Conservation (phyloP, 768 basidiomycete species). For the Wakefieldia striispora region DNA sequence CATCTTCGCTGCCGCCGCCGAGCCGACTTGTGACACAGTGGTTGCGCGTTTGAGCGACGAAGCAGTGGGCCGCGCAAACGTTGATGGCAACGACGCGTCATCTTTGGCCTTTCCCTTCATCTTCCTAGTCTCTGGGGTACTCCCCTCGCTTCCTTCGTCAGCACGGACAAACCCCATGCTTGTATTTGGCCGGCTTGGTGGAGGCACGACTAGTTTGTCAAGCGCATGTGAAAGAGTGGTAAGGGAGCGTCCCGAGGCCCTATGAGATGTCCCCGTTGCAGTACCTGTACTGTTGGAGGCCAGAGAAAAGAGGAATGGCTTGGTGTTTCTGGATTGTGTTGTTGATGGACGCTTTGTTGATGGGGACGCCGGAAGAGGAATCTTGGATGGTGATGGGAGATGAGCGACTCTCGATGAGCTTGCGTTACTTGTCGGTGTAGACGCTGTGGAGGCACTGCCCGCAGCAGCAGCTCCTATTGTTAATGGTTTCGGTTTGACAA, state of each 20-base stretch:
- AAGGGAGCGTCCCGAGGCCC: slow-evolving; percentile 40
- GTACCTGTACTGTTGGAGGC: slow-evolving; percentile 1
- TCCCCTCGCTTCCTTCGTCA: slow-evolving; percentile 12
- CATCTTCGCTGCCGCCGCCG: slow-evolving; percentile 1
- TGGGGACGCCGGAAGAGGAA: slow-evolving; percentile 25
- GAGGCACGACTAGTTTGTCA: slow-evolving; percentile 65
- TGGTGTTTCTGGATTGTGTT: slow-evolving; percentile 4
- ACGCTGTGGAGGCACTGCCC: not conserved
- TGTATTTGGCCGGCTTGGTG: slow-evolving; percentile 65
- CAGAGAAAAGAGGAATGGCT: slow-evolving; percentile 2
- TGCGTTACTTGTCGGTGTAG: slow-evolving; percentile 7
- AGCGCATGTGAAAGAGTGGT: slow-evolving; percentile 65
- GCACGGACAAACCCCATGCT: slow-evolving; percentile 61
- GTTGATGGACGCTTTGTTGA: slow-evolving; percentile 15
- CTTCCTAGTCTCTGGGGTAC: slow-evolving; percentile 1
- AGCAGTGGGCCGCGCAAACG: slow-evolving; percentile 30
- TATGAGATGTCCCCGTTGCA: slow-evolving; percentile 1
- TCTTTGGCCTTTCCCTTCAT: slow-evolving; percentile 24
- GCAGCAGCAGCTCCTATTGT: no score
- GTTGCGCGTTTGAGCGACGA: slow-evolving; percentile 29
- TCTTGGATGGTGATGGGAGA: slow-evolving; percentile 27
- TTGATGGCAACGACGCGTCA: slow-evolving; percentile 17
- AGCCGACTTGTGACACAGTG: slow-evolving; percentile 14
- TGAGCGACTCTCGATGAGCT: slow-evolving; percentile 5
- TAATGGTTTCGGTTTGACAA: slow-evolving; percentile 17